Evolutionary conservation across 2,329 filamentous ascomycete genomes (phyloP).

Genomic region (Didymella segeticola): DNA sequence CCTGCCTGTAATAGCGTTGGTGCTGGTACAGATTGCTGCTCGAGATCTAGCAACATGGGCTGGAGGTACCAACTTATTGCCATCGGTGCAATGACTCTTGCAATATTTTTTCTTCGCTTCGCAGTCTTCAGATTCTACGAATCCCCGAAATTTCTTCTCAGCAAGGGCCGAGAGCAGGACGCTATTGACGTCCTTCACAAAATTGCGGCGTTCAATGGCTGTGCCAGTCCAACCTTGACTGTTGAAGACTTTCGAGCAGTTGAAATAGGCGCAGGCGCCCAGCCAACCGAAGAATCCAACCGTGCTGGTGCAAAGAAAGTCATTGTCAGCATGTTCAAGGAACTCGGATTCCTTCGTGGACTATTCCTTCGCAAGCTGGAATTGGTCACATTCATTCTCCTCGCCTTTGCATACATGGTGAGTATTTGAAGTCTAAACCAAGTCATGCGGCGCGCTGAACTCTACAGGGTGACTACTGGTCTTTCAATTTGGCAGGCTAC

Average conservation of each 20-base stretch:
- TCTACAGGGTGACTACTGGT: slow-evolving; percentile 45
- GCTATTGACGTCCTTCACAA: slow-evolving; percentile 39
- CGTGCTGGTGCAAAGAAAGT: slow-evolving; percentile 14
- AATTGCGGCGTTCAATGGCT: slow-evolving; percentile 38
- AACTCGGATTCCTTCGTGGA: slow-evolving; percentile 33
- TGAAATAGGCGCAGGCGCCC: too few species aligned
- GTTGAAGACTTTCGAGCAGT: slow-evolving; percentile 37
- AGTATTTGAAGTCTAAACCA: too few species aligned
- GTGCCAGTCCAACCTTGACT: slow-evolving; percentile 31
- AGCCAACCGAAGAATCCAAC: too few species aligned
- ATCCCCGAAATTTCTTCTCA: slow-evolving; percentile 38
- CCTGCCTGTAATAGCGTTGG: slow-evolving; percentile 26
- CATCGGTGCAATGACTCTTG: slow-evolving; percentile 34
- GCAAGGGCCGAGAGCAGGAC: slow-evolving; percentile 33
- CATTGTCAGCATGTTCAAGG: slow-evolving; percentile 23
- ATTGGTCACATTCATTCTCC: slow-evolving; percentile 33
- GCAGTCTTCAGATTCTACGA: slow-evolving; percentile 39
- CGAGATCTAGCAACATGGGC: slow-evolving; percentile 36
- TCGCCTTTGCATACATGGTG: slow-evolving; percentile 41
- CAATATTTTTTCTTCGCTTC: slow-evolving; percentile 37
- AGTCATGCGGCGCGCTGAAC: too few species aligned
- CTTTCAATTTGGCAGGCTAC: slow-evolving; percentile 38
- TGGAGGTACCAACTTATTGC: slow-evolving; percentile 40
- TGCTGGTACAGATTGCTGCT: slow-evolving; percentile 27
- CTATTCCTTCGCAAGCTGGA: slow-evolving; percentile 37